Conservation (phyloP, 495 filamentous ascomycete species). For the Talaromyces liani region DNA sequence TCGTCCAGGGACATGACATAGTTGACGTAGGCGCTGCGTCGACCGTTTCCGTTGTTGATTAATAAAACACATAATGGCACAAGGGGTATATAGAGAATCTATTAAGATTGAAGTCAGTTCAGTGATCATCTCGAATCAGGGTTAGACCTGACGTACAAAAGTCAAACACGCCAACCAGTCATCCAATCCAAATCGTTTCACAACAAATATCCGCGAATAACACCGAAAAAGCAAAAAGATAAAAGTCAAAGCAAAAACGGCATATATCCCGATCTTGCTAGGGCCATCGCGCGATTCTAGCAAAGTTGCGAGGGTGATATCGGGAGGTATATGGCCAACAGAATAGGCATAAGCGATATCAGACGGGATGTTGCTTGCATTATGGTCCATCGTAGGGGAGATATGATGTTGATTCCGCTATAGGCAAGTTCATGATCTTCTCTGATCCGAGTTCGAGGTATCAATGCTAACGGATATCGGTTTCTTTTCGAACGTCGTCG, state of each 20-base stretch:
- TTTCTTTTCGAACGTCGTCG: not conserved
- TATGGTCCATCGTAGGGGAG: not conserved
- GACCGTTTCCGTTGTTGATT: constrained; percentile 5
- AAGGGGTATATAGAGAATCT: constrained; percentile 5
- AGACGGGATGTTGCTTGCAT: not conserved
- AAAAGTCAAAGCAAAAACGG: not conserved
- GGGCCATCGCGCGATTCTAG: constrained; percentile 5
- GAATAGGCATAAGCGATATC: constrained; percentile 4
- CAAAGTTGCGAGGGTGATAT: not conserved
- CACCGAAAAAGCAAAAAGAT: constrained; percentile 2
- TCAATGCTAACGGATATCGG: not conserved
- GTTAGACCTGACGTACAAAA: not conserved
- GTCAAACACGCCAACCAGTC: constrained; percentile 7
- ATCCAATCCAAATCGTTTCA: constrained; percentile 1
- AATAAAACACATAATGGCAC: not conserved
- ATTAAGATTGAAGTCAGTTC: not conserved
- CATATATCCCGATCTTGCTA: constrained; percentile 2
- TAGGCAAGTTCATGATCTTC: not conserved
- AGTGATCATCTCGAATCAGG: not conserved
- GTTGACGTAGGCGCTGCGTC: constrained; percentile 2
- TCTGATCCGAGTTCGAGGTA: not conserved
- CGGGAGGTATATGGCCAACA: constrained; percentile 2
- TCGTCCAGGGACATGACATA: constrained; percentile 6
- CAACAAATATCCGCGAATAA: constrained; percentile 6
- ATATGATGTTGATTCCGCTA: not conserved